Percentiles rank a stretch among this genome's conserved stretches.
phyloP scores from a whole-genome alignment of 345 rosid species.

The Orychophragmus violaceus region DNA sequence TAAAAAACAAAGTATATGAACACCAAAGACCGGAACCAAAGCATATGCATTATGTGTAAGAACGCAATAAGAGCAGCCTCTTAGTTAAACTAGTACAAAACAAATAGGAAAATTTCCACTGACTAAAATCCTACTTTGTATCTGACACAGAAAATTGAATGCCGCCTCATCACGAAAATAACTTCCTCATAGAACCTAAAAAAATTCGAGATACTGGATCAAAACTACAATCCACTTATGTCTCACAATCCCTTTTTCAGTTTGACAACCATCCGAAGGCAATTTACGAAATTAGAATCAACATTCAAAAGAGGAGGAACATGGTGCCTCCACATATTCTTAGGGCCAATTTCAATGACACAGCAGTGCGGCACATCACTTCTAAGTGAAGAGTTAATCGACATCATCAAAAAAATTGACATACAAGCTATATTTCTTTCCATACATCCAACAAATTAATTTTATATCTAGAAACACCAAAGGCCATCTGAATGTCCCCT shows the following conservation, averaged over 20 bases:
- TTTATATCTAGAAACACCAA: neutral
- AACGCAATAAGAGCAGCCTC: neutral
- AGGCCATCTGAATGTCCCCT: neutral
- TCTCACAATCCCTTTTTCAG: too few species aligned
- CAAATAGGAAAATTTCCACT: neutral
- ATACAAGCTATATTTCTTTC: neutral
- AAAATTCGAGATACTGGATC: neutral
- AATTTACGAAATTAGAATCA: neutral
- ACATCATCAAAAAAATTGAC: neutral
- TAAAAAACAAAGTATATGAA: neutral
- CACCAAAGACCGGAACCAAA: neutral
- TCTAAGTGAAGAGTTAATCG: neutral
- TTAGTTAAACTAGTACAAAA: neutral
- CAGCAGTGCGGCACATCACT: neutral
- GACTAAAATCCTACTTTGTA: neutral
- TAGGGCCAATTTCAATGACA: neutral
- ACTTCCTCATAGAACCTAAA: neutral
- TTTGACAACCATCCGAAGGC: neutral
- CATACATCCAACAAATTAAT: neutral
- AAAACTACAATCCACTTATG: neutral
- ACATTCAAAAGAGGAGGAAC: neutral
- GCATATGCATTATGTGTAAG: too few species aligned
- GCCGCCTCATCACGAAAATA: neutral
- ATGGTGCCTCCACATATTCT: neutral
- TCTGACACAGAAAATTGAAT: neutral